phyloP scores from a whole-genome alignment of 1,284 basidiomycete species.

The Ganoderma multipileum region DNA sequence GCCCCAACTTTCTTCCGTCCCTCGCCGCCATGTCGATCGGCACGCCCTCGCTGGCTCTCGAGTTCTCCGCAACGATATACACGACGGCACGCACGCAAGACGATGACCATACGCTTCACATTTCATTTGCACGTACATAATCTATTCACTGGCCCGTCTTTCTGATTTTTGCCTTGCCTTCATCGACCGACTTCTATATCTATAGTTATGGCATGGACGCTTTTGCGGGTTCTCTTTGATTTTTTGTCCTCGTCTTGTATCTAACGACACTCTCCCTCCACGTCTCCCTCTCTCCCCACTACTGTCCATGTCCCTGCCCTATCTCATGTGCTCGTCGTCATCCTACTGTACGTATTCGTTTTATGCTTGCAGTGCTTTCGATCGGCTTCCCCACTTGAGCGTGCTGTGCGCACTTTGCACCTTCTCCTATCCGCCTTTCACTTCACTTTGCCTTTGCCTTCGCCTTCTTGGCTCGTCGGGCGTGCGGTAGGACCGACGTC shows the following conservation, averaged over 20 bases:
- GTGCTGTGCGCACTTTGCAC: conserved; percentile 16
- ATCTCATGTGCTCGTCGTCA: neutral
- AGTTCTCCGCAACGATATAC: conserved; percentile 7
- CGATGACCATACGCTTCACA: neutral
- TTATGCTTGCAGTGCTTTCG: conserved; percentile 20
- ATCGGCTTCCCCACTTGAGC: conserved; percentile 4
- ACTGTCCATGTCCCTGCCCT: neutral
- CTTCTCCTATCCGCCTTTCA: neutral
- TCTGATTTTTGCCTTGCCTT: neutral
- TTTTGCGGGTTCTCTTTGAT: conserved; percentile 27
- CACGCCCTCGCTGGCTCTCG: conserved; percentile 1
- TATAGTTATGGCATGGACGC: conserved; percentile 29
- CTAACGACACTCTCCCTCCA: conserved; percentile 3
- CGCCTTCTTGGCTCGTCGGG: neutral
- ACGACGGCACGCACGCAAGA: conserved; percentile 10
- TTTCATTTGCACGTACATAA: conserved; percentile 11
- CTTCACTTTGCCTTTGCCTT: neutral
- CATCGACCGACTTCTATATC: conserved; percentile 22
- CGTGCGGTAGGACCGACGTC: neutral
- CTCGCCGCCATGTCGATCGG: neutral
- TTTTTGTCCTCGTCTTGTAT: conserved; percentile 19
- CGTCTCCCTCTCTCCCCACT: neutral
- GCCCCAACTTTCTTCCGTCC: neutral
- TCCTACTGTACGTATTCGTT: conserved; percentile 12
- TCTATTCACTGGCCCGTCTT: conserved; percentile 1